These are phyloP conservation scores for Domatiomyces catenatus DNA, from an alignment of 2,329 filamentous ascomycete species.

Conservation along the genomic window DNA sequence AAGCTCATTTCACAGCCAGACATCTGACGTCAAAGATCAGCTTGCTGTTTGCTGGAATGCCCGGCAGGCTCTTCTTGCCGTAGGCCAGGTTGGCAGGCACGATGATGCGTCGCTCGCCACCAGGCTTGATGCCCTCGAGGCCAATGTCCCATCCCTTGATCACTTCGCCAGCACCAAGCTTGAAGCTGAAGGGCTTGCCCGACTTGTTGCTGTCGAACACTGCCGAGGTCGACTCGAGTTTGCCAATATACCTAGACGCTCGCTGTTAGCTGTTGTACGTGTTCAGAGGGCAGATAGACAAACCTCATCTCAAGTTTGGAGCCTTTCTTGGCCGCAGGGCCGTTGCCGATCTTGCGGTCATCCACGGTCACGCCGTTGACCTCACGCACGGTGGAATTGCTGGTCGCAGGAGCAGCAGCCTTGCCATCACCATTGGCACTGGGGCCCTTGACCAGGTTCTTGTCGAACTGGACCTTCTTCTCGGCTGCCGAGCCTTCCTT, in stretches of 20 bases:
- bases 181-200: slow-evolving; percentile 93
- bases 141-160: slow-evolving; percentile 99
- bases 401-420: slow-evolving; percentile 26
- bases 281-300: too few relatives aligned
- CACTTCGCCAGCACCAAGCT: slow-evolving; percentile 83
- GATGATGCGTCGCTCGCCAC: slow-evolving; percentile 81
- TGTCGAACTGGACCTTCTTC: slow-evolving; percentile 88
- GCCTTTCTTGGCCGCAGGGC: slow-evolving; percentile 74
- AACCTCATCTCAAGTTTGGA: slow-evolving; percentile 64
- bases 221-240: slow-evolving; percentile 73
- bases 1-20: slow-evolving; percentile 26
- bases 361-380: slow-evolving; percentile 85
- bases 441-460: slow-evolving; percentile 95
- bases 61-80: slow-evolving; percentile 60
- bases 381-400: slow-evolving; percentile 42
- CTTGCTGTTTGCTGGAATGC: slow-evolving; percentile 82
- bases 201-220: slow-evolving; percentile 91
- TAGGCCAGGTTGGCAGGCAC: slow-evolving; percentile 82
- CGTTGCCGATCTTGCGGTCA: slow-evolving; percentile 82
- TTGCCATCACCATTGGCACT: slow-evolving; percentile 48
- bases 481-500: slow-evolving; percentile 42
- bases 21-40: slow-evolving; percentile 86
- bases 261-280: not conserved
- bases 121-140: slow-evolving; percentile 78
- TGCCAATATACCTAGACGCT: slow-evolving; percentile 70